Base-by-base conservation (phyloP, 2,329 filamentous ascomycete genomes). In the Ophiostoma sp. region DNA sequence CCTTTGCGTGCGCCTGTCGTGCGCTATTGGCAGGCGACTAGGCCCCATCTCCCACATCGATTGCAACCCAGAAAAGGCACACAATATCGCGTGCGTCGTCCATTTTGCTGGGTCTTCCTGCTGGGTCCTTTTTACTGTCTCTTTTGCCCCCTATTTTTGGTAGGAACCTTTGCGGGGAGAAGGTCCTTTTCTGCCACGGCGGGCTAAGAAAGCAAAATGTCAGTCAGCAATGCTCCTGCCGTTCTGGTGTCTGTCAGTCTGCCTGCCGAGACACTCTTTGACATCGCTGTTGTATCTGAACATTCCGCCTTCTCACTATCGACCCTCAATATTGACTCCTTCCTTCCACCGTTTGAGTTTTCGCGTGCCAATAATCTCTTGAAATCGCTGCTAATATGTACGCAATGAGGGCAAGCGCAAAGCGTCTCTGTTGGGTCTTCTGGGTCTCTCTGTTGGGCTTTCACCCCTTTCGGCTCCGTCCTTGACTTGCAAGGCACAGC, bases 391-490 rank as follows among this genome's bases (percentile, higher is more conserved):
- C 39, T 42, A 12, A 1, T 36, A 36, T 6, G 42, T 17, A 4
- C 63, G 25, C 63, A 48, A 66, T 63, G 11, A n/a, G 42, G 45
- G 64, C 19, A 50, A 36, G 48, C 42, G 66, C 36, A 50, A 50
- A 31, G 39, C 36, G 63, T 50, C 36, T 15, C 50, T 45, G 19
- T 45, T 45, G 42, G 42, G 42, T 15, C 42, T 45, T n/a, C n/a
- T n/a, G n/a, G n/a, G 42, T 15, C 15, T 48, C 42, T 19, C 42
- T 48, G 42, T 11, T 55, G 50, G 50, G 15, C 48, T 33, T 71
- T 64, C 70, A 48, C 70, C 70, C 69, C 28, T 64, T 71, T 71
- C 57, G 70, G 70, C 57, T 64, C 57, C 70, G 57, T 71, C 57
- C 63, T 68, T 17, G 36, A 25, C 42, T 15, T 48, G 42, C 42